These are phyloP conservation scores for Saccharomycopsis sp. DNA, from an alignment of 805 yeast species.

Conservation along the genomic window DNA sequence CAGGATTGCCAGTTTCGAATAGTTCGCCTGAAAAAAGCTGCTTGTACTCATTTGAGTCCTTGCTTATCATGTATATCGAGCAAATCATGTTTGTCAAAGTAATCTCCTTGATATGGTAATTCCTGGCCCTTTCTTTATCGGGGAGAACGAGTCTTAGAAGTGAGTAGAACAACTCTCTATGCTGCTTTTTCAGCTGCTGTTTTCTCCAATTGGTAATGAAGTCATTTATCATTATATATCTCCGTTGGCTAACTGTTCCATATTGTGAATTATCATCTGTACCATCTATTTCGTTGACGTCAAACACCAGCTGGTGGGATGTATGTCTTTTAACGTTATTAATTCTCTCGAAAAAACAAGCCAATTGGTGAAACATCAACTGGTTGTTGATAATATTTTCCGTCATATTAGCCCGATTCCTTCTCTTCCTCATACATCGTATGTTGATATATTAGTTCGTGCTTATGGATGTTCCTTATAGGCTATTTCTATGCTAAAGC, in stretches of 20 bases:
- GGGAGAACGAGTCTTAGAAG: constrained; percentile 58
- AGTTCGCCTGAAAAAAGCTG: constrained; percentile 27
- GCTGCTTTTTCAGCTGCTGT: neutral
- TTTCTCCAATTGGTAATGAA: constrained; percentile 15
- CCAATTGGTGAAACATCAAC: constrained; percentile 6
- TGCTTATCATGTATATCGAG: constrained; percentile 50
- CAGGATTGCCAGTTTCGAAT: constrained; percentile 38
- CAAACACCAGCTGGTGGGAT: neutral
- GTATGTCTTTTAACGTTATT: constrained; percentile 2
- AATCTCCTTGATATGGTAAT: constrained; percentile 58
- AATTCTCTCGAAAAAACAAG: constrained; percentile 1
- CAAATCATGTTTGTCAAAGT: constrained; percentile 46
- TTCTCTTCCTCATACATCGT: neutral
- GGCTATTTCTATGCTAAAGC: too few species aligned
- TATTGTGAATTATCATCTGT: neutral
- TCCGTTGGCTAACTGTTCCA: neutral
- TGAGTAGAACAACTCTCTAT: constrained; percentile 40
- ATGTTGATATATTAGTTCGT: too few species aligned
- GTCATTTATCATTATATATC: constrained; percentile 6
- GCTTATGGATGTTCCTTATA: too few species aligned
- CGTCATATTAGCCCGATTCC: neutral
- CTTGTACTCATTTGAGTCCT: constrained; percentile 53
- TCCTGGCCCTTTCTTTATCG: constrained; percentile 49
- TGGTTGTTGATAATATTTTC: neutral
- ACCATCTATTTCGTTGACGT: neutral